Conservation (phyloP, 2,329 filamentous ascomycete genomes). For the Colletotrichum musae region DNA sequence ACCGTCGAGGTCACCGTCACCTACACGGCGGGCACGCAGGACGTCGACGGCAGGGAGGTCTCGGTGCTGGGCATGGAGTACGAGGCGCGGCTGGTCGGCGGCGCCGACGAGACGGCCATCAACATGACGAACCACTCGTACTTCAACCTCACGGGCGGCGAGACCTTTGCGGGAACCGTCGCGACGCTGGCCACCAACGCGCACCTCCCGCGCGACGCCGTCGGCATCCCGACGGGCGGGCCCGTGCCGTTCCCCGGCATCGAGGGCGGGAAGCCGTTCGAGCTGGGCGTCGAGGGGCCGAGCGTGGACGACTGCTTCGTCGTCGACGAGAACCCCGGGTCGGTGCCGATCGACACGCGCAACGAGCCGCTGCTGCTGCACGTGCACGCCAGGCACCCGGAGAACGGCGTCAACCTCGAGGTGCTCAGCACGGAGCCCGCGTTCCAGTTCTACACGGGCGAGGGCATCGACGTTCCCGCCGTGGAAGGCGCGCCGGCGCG, state of each 20-base stretch:
- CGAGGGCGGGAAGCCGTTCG: conserved; percentile 77
- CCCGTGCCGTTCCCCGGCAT: conserved; percentile 77
- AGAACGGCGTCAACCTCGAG: conserved; percentile 84
- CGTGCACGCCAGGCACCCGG: conserved; percentile 80
- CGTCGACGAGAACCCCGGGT: conserved; percentile 73
- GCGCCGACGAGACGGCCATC: conserved; percentile 89
- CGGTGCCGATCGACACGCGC: conserved; percentile 78
- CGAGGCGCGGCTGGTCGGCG: conserved; percentile 81
- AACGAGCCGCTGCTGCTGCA: conserved; percentile 74
- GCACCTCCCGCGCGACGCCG: conserved; percentile 81
- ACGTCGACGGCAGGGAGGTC: conserved; percentile 72
- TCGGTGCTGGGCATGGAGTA: conserved; percentile 89
- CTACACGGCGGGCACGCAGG: conserved; percentile 82
- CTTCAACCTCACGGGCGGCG: conserved; percentile 73
- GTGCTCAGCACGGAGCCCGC: conserved; percentile 93
- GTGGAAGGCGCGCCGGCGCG: conserved; percentile 75
- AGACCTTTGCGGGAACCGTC: conserved; percentile 68
- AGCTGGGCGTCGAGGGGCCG: conserved; percentile 78
- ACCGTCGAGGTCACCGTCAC: conserved; percentile 82
- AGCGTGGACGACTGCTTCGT: conserved; percentile 94
- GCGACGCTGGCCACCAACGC: conserved; percentile 77
- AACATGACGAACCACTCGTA: conserved; percentile 97
- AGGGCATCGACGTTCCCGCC: conserved; percentile 83
- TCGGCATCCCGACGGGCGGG: conserved; percentile 80
- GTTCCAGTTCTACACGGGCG: conserved; percentile 97